phyloP scores from a whole-genome alignment of 2,329 filamentous ascomycete genomes.

The Camillea tinctor region DNA sequence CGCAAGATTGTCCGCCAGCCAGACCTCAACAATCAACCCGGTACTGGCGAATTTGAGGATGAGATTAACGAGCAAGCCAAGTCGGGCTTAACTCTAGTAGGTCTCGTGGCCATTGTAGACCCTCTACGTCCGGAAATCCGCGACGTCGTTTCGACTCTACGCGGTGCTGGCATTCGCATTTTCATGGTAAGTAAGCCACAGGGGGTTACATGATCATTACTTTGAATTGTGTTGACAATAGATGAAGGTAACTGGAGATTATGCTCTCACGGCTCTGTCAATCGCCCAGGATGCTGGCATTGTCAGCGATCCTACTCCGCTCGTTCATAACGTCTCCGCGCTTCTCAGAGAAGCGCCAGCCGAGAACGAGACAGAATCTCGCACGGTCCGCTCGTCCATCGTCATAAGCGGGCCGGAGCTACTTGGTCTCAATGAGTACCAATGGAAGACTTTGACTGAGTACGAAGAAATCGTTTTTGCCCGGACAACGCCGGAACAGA shows the following conservation, averaged over 20 bases:
- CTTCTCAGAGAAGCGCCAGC: conserved; percentile 41
- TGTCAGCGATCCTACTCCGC: conserved; percentile 50
- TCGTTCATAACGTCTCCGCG: conserved; percentile 53
- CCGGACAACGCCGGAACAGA: conserved; percentile 74
- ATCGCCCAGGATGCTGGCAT: conserved; percentile 74
- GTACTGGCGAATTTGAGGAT: conserved; percentile 53
- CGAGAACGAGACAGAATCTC: conserved; percentile 17
- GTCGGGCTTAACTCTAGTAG: conserved; percentile 65
- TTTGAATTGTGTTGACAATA: too few relatives aligned
- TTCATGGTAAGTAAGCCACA: conserved; percentile 59
- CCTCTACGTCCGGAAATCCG: conserved; percentile 73
- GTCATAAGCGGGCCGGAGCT: conserved; percentile 67
- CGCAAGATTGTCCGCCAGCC: conserved; percentile 53
- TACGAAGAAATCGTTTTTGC: conserved; percentile 77
- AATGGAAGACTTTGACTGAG: conserved; percentile 64
- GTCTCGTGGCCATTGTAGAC: conserved; percentile 75
- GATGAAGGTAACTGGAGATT: conserved; percentile 68
- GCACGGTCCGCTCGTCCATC: conserved; percentile 46
- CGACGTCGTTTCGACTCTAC: conserved; percentile 62
- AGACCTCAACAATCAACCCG: conserved; percentile 38
- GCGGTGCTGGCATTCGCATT: conserved; percentile 69
- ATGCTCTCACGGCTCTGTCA: conserved; percentile 69
- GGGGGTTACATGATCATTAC: neutral
- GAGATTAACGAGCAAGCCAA: conserved; percentile 60
- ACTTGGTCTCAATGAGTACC: conserved; percentile 60